Base-by-base conservation (phyloP, 2,329 filamentous ascomycete genomes). In the Tolypocladium capitatum region DNA sequence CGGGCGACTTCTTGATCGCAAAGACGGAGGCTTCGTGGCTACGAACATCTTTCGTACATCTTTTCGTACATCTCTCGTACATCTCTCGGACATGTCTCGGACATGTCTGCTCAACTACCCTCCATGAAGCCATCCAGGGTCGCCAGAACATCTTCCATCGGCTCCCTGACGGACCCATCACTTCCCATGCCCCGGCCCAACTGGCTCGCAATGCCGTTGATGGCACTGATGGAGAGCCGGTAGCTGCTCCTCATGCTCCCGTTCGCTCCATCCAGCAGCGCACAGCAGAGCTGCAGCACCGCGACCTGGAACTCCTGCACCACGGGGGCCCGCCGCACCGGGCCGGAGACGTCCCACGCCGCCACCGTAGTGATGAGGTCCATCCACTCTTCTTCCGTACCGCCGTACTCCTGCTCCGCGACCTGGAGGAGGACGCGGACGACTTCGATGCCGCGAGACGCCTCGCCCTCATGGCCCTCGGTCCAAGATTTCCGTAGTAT, bases 351-450 rank as follows among this genome's bases (percentile, higher is more conserved):
- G 40, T 69, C 56, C 69, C 71, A 74, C 4, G 69, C 72, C 2
- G 77, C 72, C 1, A 75, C 68, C 1, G 60, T 58, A 2, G 72
- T 77, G 32, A 81, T 67, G 8, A 75, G 52, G 32, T 69, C 66
- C 70, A 82, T 75, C 78, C 79, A 81, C 2, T 69, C 68, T 53
- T 81, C 76, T 7, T 65, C 62, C 9, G 69, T 67, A 16, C 67
- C 68, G 0, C 63, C 60, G 1, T 59, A 57, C 52, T 73, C 69
- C 32, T 64, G 60, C 55, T 81, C 76, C 2, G 70, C 67, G 7
- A 81, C 59, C 2, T 69, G 67, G 14, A 80, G 64, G 5, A 84
- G 63, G 2, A 80, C 62, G 1, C 76, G 70, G 11, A 81, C 69
- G 36, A 80, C 71, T 49, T 81, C 75, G 27, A 74, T 65, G 3